Percentiles rank a stretch among this genome's conserved stretches.
phyloP scores from a whole-genome alignment of 805 yeast genomes.

The Starmerella asiatica region DNA sequence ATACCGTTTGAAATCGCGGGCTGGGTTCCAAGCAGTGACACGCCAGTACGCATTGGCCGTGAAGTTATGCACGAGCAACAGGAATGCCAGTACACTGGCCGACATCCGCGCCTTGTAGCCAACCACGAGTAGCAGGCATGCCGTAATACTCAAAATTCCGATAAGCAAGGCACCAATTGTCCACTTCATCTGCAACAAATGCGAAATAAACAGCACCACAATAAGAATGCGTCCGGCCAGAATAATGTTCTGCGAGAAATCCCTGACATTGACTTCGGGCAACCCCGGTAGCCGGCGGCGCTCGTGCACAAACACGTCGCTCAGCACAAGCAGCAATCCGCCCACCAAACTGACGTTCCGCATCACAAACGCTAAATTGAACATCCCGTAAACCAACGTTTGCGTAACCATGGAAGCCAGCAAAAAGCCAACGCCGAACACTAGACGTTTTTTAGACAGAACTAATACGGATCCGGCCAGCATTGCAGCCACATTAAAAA shows the following conservation, averaged over 20 bases:
- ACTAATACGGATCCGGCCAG: slow-evolving; percentile 55
- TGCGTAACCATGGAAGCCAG: slow-evolving; percentile 62
- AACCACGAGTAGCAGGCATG: slow-evolving; percentile 66
- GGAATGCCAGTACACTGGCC: slow-evolving; percentile 51
- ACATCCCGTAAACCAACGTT: slow-evolving; percentile 78
- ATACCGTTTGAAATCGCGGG: slow-evolving; percentile 78
- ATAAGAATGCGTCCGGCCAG: slow-evolving; percentile 80
- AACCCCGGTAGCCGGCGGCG: slow-evolving; percentile 57
- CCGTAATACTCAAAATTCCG: slow-evolving; percentile 53
- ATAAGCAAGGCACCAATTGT: slow-evolving; percentile 48
- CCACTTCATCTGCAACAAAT: slow-evolving; percentile 59
- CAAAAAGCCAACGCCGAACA: slow-evolving; percentile 56
- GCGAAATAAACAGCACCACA: slow-evolving; percentile 72
- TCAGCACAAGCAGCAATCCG: slow-evolving; percentile 73
- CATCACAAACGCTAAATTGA: slow-evolving; percentile 67
- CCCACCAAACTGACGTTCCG: slow-evolving; percentile 86
- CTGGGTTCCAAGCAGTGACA: slow-evolving; percentile 51
- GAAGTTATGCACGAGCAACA: slow-evolving; percentile 64
- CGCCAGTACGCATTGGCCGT: slow-evolving; percentile 83
- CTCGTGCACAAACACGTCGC: slow-evolving; percentile 73
- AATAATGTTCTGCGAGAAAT: slow-evolving; percentile 64
- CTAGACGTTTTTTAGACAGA: slow-evolving; percentile 52
- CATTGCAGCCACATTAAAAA: slow-evolving; percentile 57
- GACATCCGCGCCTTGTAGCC: slow-evolving; percentile 90
- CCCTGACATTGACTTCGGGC: slow-evolving; percentile 56